A percentile compares a stretch with the other conserved stretches of the same genome.
Conservation (phyloP, 352 stramenopile genomes). For the Phytopythium kandeliae region DNA sequence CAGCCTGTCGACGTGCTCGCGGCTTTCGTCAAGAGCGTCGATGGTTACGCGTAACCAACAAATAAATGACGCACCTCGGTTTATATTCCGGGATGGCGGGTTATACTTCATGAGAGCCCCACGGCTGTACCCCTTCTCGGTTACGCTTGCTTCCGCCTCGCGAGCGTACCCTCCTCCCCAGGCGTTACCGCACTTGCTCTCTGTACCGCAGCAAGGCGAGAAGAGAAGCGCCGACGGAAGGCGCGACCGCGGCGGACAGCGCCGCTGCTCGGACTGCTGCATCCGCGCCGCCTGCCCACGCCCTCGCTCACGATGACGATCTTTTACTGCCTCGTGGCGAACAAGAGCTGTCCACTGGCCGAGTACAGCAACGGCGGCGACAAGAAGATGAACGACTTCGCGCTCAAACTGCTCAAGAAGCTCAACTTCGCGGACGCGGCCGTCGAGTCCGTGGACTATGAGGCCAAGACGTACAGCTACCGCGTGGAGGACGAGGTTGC, state of each 20-base stretch:
- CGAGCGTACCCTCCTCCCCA: not conserved
- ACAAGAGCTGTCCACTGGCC: conserved; percentile 69
- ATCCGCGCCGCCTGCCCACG: not conserved
- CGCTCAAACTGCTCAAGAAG: conserved; percentile 83
- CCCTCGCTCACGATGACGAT: conserved; percentile 48
- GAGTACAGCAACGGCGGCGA: conserved; percentile 80
- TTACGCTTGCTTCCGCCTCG: no score
- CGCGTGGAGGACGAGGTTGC: conserved; percentile 79
- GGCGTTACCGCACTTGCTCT: not conserved
- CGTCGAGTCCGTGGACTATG: conserved; percentile 77
- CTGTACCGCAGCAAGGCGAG: no score
- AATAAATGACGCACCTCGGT: no score
- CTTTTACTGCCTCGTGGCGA: conserved; percentile 86
- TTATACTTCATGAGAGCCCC: no score
- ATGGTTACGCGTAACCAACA: no score
- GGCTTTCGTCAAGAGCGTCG: no score
- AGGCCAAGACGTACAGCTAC: conserved; percentile 84
- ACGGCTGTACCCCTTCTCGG: no score
- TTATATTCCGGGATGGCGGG: no score
- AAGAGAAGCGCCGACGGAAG: no score
- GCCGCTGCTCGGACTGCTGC: no score
- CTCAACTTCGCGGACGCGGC: conserved; percentile 67
- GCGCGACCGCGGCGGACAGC: no score
- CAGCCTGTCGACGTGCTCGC: not conserved
- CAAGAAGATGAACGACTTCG: conserved; percentile 86